phyloP scores from a whole-genome alignment of 148 eudicot genomes.

The Arbutus unedo region DNA sequence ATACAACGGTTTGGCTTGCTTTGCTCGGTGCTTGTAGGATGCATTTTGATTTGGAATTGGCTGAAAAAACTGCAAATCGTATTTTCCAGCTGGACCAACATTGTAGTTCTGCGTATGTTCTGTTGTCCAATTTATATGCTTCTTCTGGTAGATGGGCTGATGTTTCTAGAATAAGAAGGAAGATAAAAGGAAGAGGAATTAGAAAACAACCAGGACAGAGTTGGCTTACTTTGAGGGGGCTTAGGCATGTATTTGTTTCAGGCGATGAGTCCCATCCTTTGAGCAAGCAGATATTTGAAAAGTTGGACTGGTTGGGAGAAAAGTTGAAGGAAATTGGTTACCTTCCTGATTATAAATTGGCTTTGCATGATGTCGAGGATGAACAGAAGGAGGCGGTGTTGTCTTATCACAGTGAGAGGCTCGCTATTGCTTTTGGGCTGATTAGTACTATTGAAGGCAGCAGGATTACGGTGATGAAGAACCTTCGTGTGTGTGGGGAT shows the following conservation, averaged over 20 bases:
- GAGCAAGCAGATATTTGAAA: conserved; percentile 11
- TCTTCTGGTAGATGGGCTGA: conserved; percentile 67
- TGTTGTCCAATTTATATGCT: conserved; percentile 81
- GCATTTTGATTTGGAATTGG: conserved; percentile 55
- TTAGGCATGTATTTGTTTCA: conserved; percentile 14
- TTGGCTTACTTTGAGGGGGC: conserved; percentile 43
- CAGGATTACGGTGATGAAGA: conserved; percentile 37
- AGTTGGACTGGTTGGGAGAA: conserved; percentile 23
- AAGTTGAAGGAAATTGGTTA: conserved; percentile 29
- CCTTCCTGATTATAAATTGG: conserved; percentile 22
- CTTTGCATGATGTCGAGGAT: conserved; percentile 32
- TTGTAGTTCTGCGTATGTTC: conserved; percentile 63
- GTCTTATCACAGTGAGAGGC: conserved; percentile 35
- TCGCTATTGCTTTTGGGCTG: conserved; percentile 33
- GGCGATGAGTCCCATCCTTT: conserved; percentile 26
- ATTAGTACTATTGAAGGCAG: conserved; percentile 29
- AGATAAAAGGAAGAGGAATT: conserved; percentile 43
- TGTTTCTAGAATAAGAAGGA: conserved; percentile 52
- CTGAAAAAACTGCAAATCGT: conserved; percentile 55
- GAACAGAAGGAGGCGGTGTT: conserved; percentile 22
- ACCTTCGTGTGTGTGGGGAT: conserved; percentile 14
- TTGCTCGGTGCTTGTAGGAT: conserved; percentile 62
- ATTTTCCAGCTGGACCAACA: conserved; percentile 50
- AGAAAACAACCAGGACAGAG: conserved; percentile 52
- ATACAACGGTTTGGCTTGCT: conserved; percentile 52